Base-by-base conservation (phyloP, 2,329 filamentous ascomycete genomes). In the Diaporthe citrichinensis region DNA sequence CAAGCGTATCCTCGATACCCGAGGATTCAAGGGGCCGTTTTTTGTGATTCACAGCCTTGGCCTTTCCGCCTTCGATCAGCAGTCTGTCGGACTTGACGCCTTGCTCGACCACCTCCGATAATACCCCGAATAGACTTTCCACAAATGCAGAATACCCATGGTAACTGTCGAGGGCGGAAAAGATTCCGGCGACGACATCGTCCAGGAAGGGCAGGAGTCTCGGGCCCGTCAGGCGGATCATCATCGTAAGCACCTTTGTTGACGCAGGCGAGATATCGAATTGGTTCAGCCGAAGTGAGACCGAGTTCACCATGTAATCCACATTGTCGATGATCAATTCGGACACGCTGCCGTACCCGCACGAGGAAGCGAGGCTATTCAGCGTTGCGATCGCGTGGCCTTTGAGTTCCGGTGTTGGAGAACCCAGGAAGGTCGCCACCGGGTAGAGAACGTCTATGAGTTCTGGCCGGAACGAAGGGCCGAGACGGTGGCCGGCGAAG, bases 231-330 rank as follows among this genome's bases (percentile, higher is more conserved):
- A 99, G 89, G 36, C 91, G 92, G 76, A 98, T 92, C 94, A 98
- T 97, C 96, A 99, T 98, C 9, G 94, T 90, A 67, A 99, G 85
- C 2, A 98, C 97, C 79, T 96, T 94, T 3, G 96, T 95, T 4
- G 95, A 95, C 77, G 98, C 94, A 1, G 96, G 96, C 0, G 95
- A 96, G 71, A 98, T 93, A 78, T 98, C 95, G 78, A 98, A 95
- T 0, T 94, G 95, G 80, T 98, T 98, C 10, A 99, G 89, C 77
- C 95, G 94, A 76, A 98, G 85, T 0, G 94, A 95, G 23, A 99
- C 92, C 0, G 97, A 95, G 81, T 98, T 98, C 76, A 98, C 93
- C 84, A 99, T 94, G 82, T 99, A 99, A 83, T 99, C 97, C 23
- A 95, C 96, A 77, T 99, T 99, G 71, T 94, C 92, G 39, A 98